Percentiles rank a stretch among this genome's conserved stretches.
Evolutionary conservation across 306 rosid species (phyloP).

Genomic region (Quercus mongolica): DNA sequence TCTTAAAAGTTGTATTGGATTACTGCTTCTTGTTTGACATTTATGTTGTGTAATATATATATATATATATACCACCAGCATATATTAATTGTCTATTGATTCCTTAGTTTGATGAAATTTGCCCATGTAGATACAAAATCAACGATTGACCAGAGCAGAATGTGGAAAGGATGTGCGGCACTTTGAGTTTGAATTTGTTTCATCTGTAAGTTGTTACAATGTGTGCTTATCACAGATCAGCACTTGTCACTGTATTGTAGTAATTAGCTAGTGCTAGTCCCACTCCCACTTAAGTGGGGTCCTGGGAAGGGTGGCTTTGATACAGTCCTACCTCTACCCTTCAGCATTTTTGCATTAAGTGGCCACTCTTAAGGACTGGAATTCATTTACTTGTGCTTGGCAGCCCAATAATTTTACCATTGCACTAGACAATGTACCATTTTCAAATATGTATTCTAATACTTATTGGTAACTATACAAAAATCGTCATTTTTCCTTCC

Average conservation of each 20-base stretch:
- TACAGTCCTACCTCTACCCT: too few species aligned
- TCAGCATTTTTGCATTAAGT: too few species aligned
- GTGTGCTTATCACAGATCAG: neutral
- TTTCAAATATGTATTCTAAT: neutral
- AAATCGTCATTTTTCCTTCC: neutral
- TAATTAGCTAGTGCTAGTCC: too few species aligned
- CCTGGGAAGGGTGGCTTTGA: too few species aligned
- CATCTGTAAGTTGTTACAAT: constrained; percentile 52
- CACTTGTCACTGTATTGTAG: neutral
- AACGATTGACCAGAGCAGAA: constrained; percentile 56
- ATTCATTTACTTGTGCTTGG: too few species aligned
- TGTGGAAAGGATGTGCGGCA: constrained; percentile 76
- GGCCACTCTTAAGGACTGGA: too few species aligned
- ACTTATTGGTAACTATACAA: neutral
- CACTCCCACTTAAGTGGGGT: too few species aligned
- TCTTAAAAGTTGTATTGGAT: neutral
- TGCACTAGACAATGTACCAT: neutral
- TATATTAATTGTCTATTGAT: neutral
- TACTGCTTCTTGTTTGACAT: neutral
- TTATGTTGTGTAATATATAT: neutral
- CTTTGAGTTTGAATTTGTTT: constrained; percentile 75
- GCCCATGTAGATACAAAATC: constrained; percentile 63
- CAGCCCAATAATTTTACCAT: neutral
- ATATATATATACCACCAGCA: neutral
- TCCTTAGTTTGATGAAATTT: constrained; percentile 20